Conservation (phyloP, 2,329 filamentous ascomycete genomes). For the Tolypocladium inflatum region DNA sequence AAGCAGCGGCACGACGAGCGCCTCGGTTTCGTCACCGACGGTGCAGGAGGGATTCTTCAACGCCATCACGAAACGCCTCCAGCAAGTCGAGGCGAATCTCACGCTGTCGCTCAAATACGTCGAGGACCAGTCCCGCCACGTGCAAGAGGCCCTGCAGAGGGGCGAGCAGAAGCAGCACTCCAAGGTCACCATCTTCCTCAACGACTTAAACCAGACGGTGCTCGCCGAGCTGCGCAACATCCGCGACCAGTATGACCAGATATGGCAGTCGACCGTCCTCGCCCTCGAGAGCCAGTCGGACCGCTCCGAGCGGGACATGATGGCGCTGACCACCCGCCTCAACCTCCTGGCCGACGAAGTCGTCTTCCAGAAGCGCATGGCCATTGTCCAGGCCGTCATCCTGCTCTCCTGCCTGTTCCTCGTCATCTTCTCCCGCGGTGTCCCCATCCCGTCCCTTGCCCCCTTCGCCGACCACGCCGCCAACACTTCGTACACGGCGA, state of each 20-base stretch:
- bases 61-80: slow-evolving; percentile 83
- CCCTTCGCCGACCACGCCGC: slow-evolving; percentile 18
- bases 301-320: slow-evolving; percentile 71
- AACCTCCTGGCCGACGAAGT: slow-evolving; percentile 92
- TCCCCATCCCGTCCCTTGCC: slow-evolving; percentile 24
- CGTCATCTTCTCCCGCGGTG: slow-evolving; percentile 65
- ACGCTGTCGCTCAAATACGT: slow-evolving; percentile 92
- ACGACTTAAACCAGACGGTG: slow-evolving; percentile 80
- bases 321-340: slow-evolving; percentile 70
- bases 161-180: slow-evolving; percentile 79
- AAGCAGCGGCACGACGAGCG: slow-evolving; percentile 15
- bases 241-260: slow-evolving; percentile 82
- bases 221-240: slow-evolving; percentile 70
- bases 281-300: slow-evolving; percentile 84
- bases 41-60: slow-evolving; percentile 99
- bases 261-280: slow-evolving; percentile 92
- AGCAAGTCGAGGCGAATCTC: slow-evolving; percentile 84
- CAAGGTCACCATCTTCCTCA: slow-evolving; percentile 75
- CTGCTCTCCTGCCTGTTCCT: slow-evolving; percentile 79
- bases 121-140: slow-evolving; percentile 84
- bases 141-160: slow-evolving; percentile 77
- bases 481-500: slow-evolving; percentile 10
- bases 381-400: slow-evolving; percentile 81
- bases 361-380: slow-evolving; percentile 79
- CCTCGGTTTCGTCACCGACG: slow-evolving; percentile 49